These are phyloP conservation scores for Metarhizium sp. DNA, from an alignment of 2,329 filamentous ascomycete genomes.

Conservation along the genomic window DNA sequence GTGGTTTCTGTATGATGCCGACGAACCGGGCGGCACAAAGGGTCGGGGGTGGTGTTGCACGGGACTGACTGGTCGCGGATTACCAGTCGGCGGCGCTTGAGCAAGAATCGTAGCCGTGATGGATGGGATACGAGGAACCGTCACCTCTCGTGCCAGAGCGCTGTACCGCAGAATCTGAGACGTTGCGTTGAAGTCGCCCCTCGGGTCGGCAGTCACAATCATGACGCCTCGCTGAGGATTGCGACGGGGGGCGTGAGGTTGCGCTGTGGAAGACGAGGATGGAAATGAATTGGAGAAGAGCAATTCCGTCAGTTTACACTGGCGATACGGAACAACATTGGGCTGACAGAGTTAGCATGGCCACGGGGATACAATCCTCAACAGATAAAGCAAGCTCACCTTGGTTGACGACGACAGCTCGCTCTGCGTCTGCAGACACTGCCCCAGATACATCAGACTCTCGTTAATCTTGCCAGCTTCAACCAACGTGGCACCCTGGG, in stretches of 20 bases:
- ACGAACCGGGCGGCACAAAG: conserved; percentile 29
- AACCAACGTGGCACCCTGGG: conserved; percentile 80
- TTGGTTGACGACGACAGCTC: conserved; percentile 65
- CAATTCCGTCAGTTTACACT: conserved; percentile 78
- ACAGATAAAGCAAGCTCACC: conserved; percentile 33
- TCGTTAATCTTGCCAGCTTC: conserved; percentile 99
- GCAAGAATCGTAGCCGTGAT: conserved; percentile 62
- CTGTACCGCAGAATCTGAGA: conserved; percentile 94
- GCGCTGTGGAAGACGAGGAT: conserved; percentile 37
- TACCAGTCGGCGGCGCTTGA: conserved; percentile 18
- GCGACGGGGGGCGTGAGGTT: conserved; percentile 34
- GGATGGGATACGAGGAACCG: conserved; percentile 79
- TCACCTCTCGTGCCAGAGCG: conserved; percentile 84
- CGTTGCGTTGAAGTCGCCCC: conserved; percentile 93
- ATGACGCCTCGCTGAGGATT: conserved; percentile 84
- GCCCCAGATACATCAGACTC: conserved; percentile 94
- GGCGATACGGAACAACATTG: conserved; percentile 67
- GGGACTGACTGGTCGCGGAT: conserved; percentile 18
- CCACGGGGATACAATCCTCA: not conserved
- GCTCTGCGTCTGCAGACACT: conserved; percentile 92
- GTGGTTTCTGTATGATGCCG: conserved; percentile 26
- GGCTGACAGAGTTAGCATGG: conserved; percentile 36
- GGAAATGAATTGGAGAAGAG: conserved; percentile 84
- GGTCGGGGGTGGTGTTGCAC: conserved; percentile 23
- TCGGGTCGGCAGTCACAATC: conserved; percentile 90